Evolutionary conservation across 164 flowering plant genomes (phyloP), one percentile per base, ranked within the genome.

Genomic region (Malania oleifera): DNA sequence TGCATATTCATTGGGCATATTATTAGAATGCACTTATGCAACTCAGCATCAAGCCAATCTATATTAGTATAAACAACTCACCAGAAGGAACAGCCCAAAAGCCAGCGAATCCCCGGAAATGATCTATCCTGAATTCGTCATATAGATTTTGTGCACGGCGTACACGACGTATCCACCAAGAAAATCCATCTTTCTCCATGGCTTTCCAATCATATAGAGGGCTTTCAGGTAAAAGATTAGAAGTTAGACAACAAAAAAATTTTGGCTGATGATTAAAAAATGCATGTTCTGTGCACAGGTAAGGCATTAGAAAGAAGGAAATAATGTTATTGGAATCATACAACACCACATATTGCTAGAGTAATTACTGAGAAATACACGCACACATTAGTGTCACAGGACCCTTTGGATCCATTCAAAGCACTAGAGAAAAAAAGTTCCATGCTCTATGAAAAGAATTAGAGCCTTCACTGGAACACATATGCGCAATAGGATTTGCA

Each of bases 61-160:
- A 27, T 1, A 11, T 19, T 35, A 14, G 3, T n/a, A 15, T 27
- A 60, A 9, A 55, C 37, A 48, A 45, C 86, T 72, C 69, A 93
- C 99, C 99, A 69, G 91, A 74, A 63, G 97, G 99, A 78, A 95
- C 88, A 63, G 99, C 96, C 99, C 99, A 95, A 71, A 67, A 95
- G 26, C 99, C 99, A 75, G 97, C 85, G 72, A 95, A 76, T 59
- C 97, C 99, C 74, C 99, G 79, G 62, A 93, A 95, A 65, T 95
- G 99, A 70, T 95, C 99, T 49, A 95, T 95, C 70, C 97, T 73
- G 69, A 86, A 95, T 67, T 95, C 99, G 67, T 88, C 97, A 72
- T 78, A 95, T 12, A 95, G 77, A 80, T 83, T 70, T 48, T 63
- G 74, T 31, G 99, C 99, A 57, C 95, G 88, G 56, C 69, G 68